Conservation (phyloP, 306 rosid species). For the Rosa multiflora region DNA sequence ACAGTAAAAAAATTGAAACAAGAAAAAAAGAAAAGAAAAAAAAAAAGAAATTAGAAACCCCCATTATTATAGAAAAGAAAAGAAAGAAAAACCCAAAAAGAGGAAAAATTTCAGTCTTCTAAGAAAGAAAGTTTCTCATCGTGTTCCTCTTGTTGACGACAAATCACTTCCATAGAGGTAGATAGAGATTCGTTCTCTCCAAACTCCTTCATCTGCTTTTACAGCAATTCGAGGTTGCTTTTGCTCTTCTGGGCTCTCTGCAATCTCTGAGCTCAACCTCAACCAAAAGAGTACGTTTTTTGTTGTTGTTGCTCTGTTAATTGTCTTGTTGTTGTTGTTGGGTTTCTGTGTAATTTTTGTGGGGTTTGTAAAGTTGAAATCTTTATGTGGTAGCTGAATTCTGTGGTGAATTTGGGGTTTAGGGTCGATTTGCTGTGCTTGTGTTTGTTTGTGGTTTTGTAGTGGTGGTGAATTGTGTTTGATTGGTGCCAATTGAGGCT, state of each 20-base stretch:
- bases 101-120: constrained; percentile 19
- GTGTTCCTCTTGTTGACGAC: constrained; percentile 30
- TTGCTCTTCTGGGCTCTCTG: constrained; percentile 11
- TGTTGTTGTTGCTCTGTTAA: neutral
- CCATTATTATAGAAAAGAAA: neutral
- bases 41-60: neutral
- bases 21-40: neutral
- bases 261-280: neutral
- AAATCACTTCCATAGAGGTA: constrained; percentile 14
- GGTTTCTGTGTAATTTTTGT: neutral
- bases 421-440: constrained; percentile 13
- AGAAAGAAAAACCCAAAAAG: too few relatives aligned
- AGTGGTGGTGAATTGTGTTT: constrained; percentile 15
- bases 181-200: neutral
- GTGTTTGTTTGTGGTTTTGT: constrained; percentile 7
- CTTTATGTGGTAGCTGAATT: neutral
- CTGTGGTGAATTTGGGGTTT: constrained; percentile 20
- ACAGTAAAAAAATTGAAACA: neutral
- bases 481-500: constrained; percentile 19
- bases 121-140: constrained; percentile 30
- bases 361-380: neutral
- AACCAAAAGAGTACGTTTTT: neutral
- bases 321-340: neutral
- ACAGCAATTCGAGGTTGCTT: constrained; percentile 39
- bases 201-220: constrained; percentile 4